Evolutionary conservation across 257 asterid genomes (phyloP), one percentile per base, ranked within the genome.

Genomic region (Hygrophila difformis): DNA sequence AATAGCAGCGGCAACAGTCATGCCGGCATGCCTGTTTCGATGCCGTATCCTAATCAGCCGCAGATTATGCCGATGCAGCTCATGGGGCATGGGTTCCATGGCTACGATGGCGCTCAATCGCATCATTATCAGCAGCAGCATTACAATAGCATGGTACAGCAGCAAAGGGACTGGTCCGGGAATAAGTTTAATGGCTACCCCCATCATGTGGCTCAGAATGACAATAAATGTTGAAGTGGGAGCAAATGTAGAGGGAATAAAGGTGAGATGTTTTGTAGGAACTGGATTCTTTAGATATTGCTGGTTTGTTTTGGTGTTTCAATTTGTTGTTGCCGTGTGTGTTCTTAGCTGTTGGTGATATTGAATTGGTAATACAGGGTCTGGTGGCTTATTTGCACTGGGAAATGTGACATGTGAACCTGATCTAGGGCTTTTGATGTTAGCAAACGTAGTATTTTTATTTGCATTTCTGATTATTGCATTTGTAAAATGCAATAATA

Each of bases 161-260:
- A 78, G 23, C 91, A 66, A 60, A 69, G 82, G 53, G 91, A 78
- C 51, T 85, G 95, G 95, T 49, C 87, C 26, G 87, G 87, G 42
- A 78, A 60, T 64, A 77, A 69, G 63, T 74, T 54, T 31, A 73
- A 65, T 47, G 63, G 73, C 10, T 77, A 69, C 65, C 71, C 73
- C 28, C 68, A 72, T 45, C 87, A 60, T 24, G 69, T 67, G 60
- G 39, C 73, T 67, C 74, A 73, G 37, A 68, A 68, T 60, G 76
- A 79, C 59, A 75, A 18, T 78, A 58, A 70, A 26, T 64, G 59
- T 60, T 64, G n/a, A n/a, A 44, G 49, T n/a, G 0, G 29, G 35
- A 36, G 42, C 18, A 18, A 36, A 19, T 21, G 57, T 2, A 44
- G 49, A 52, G 54, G 51, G 42, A 44, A 50, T 53, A 57, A 44